Evolutionary conservation across 495 filamentous ascomycete species (phyloP).

Genomic region (Lasiosphaeria miniovina): DNA sequence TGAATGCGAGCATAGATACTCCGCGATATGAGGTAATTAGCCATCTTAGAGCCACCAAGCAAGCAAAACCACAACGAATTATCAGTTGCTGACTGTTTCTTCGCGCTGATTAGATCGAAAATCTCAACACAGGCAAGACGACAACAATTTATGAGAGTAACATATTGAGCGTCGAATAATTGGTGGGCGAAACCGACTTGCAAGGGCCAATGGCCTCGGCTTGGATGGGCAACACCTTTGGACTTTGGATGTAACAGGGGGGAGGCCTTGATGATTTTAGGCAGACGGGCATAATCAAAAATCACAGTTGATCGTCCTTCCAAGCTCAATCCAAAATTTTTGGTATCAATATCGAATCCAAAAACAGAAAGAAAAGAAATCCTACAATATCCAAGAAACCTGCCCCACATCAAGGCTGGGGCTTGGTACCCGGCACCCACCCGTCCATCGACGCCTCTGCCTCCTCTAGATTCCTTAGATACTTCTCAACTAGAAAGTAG

Average conservation of each 20-base stretch:
- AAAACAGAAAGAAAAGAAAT: too few species aligned
- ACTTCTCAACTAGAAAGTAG: neutral
- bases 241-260: too few species aligned
- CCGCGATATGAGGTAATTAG: slow-evolving; percentile 42
- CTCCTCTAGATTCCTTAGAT: neutral
- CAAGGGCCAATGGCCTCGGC: too few species aligned
- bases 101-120: slow-evolving; percentile 33
- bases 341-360: too few species aligned
- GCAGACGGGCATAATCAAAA: too few species aligned
- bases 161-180: slow-evolving; percentile 30
- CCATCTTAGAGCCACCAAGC: neutral
- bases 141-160: slow-evolving; percentile 42
- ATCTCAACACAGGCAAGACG: slow-evolving; percentile 41
- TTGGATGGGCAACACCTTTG: too few species aligned
- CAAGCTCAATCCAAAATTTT: too few species aligned
- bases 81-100: neutral
- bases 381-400: too few species aligned
- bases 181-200: neutral
- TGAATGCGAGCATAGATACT: slow-evolving; percentile 35
- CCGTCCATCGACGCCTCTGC: neutral
- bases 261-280: too few species aligned
- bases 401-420: too few species aligned
- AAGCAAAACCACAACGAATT: neutral
- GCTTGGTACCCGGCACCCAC: neutral
- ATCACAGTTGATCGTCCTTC: too few species aligned